Base-by-base conservation (phyloP, 805 yeast genomes). In the Wickerhamomyces kurtzmanii region DNA sequence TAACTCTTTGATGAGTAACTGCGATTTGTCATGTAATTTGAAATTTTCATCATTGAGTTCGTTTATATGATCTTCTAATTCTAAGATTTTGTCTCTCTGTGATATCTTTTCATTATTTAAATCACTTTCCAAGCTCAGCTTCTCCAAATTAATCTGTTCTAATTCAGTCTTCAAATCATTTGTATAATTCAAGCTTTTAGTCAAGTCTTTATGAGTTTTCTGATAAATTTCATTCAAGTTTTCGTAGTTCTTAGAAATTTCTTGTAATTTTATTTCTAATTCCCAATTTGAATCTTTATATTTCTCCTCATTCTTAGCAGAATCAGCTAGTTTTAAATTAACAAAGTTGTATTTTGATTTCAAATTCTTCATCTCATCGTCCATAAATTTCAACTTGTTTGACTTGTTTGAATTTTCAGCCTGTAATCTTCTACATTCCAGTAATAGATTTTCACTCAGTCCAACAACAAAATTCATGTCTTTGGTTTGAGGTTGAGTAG, bases 401-500 rank as follows among this genome's bases (percentile, higher is more conserved):
- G 65, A 64, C 36, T 64, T 58, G 36, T 53, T 55, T 29, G 62
- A 62, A 45, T 70, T 75, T 33, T 78, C 84, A 15, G 80, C 75
- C 30, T 72, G 77, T 31, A 81, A 58, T 35, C 78, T 64, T 39
- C 87, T 68, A 42, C 86, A 79, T 48, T 82, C 85, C 24, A 67
- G 56, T 12, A 81, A 60, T 36, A 81, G 55, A 32, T 77, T 78
- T 41, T 81, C 89, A 53, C 84, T 75, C 31, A 81, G 51, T 4
- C 81, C 84, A 32, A 79, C 79, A 11, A 79, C 74, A 45, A 80
- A 80, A 44, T 73, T 71, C 59, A 78, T 71, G 34, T 79, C 82
- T 38, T 72, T 72, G 11, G 36, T 39, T 32, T 41, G 45, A 4
- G 39, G 2, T 6, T 20, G 32, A 4, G 32, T 30, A 7, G 40